A percentile compares a stretch with the other conserved stretches of the same genome.
Conservation (phyloP, 2,329 filamentous ascomycete genomes). For the Neopestalotiopsis sp. region DNA sequence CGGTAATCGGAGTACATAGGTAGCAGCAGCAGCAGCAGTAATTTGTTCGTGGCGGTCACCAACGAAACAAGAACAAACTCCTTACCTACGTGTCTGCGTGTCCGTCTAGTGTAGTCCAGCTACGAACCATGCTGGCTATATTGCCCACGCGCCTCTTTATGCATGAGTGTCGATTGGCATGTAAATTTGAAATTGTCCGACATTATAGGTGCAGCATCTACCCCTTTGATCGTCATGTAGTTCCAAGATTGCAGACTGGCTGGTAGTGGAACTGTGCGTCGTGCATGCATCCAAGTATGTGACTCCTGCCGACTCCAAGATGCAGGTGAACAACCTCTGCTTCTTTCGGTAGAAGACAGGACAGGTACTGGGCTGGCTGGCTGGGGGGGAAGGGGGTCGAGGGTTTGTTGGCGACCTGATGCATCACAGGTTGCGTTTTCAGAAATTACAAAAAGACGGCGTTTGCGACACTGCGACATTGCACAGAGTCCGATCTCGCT, state of each 20-base stretch:
- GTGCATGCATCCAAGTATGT: too few relatives aligned
- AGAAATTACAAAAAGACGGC: constrained; percentile 7
- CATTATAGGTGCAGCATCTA: background rate
- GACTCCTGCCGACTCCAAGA: background rate
- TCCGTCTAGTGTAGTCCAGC: background rate
- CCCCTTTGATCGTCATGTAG: background rate
- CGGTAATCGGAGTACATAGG: too few relatives aligned
- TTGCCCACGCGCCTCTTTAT: background rate
- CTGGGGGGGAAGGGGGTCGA: too few relatives aligned
- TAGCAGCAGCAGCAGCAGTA: background rate
- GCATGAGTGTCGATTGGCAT: background rate
- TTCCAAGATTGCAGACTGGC: background rate
- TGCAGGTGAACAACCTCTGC: background rate
- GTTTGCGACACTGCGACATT: constrained; percentile 21
- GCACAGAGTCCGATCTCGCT: constrained; percentile 15
- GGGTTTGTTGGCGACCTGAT: background rate
- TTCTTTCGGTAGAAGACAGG: constrained; percentile 8
- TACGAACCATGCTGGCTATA: background rate
- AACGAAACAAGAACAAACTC: background rate
- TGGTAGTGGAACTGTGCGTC: background rate
- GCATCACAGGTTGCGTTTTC: background rate
- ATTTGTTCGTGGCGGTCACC: background rate
- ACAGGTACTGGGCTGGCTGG: constrained; percentile 1
- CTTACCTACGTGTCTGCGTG: background rate
- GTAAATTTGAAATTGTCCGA: background rate